Evolutionary conservation across 1,284 basidiomycete species (phyloP).

Genomic region (Pascua guehoae): DNA sequence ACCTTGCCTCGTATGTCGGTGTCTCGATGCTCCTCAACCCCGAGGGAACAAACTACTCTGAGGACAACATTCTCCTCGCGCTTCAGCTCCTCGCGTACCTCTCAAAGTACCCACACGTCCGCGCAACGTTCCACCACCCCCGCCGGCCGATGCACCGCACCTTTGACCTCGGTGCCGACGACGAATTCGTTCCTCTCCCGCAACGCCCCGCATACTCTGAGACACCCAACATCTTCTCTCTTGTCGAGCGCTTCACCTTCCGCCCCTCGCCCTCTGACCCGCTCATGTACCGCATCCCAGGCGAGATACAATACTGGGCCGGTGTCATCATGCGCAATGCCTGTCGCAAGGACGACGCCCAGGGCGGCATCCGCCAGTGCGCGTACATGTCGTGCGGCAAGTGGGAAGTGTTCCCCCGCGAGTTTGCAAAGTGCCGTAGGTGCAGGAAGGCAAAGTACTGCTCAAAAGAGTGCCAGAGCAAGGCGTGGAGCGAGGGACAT

Average conservation of each 20-base stretch:
- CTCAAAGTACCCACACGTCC: constrained; percentile 95
- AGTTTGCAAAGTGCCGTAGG: constrained; percentile 94
- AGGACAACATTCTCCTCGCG: constrained; percentile 88
- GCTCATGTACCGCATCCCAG: constrained; percentile 69
- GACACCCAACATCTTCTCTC: constrained; percentile 83
- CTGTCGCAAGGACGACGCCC: constrained; percentile 89
- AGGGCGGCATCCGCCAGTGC: constrained; percentile 93
- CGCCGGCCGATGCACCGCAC: constrained; percentile 54
- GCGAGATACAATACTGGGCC: constrained; percentile 98
- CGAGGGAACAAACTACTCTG: constrained; percentile 64
- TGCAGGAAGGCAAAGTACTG: constrained; percentile 99
- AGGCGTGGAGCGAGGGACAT: constrained; percentile 95
- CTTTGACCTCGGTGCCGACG: constrained; percentile 38
- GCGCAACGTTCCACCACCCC: constrained; percentile 91
- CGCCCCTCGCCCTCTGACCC: constrained; percentile 76
- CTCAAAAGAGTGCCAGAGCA: constrained; percentile 94
- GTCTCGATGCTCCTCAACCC: constrained; percentile 38
- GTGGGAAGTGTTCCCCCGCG: constrained; percentile 89
- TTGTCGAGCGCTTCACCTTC: constrained; percentile 95
- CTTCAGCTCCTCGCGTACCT: constrained; percentile 93
- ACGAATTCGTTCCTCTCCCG: constrained; percentile 33
- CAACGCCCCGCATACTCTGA: constrained; percentile 45
- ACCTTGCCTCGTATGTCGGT: constrained; percentile 45
- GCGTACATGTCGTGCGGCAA: constrained; percentile 96
- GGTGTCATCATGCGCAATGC: constrained; percentile 99